These are phyloP conservation scores for Chalciporus piperatus DNA, from an alignment of 768 basidiomycete genomes.

Conservation along the genomic window DNA sequence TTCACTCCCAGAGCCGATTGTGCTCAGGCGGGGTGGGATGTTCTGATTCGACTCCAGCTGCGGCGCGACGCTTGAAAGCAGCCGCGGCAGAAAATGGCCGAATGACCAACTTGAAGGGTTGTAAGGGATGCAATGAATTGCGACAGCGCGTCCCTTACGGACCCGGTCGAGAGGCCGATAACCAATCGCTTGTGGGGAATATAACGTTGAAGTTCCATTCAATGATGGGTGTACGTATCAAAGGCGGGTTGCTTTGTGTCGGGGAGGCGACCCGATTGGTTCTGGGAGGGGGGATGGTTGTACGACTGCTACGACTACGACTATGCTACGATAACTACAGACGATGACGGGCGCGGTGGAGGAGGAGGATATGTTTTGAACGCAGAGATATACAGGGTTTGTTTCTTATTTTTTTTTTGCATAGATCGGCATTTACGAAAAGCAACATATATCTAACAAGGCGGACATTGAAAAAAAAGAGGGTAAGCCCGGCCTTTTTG, in stretches of 20 bases:
- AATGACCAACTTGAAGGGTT: no score
- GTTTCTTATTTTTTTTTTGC: not conserved
- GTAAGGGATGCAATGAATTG: constrained; percentile 23
- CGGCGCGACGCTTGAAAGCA: constrained; percentile 2
- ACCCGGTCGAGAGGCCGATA: constrained; percentile 10
- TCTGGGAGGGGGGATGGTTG: not conserved
- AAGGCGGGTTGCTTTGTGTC: not conserved
- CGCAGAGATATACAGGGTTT: no score
- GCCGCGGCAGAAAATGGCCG: constrained; percentile 16
- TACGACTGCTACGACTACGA: not conserved
- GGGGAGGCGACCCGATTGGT: not conserved
- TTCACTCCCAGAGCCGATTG: constrained; percentile 2
- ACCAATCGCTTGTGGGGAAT: constrained; percentile 5
- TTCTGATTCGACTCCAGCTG: constrained; percentile 8
- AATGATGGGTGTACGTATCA: not conserved
- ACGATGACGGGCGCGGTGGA: not conserved
- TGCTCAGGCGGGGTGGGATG: not conserved
- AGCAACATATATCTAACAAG: constrained; percentile 14
- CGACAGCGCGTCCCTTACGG: constrained; percentile 15
- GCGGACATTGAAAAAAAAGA: constrained; percentile 37
- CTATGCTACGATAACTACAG: not conserved
- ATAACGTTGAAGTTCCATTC: not conserved
- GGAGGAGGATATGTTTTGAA: no score
- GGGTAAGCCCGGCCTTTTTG: constrained; percentile 35
- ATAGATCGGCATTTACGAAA: constrained; percentile 24